Evolutionary conservation across 441 rosid genomes (phyloP), one percentile per base, ranked within the genome.

Genomic region (Flueggea neowawraea): DNA sequence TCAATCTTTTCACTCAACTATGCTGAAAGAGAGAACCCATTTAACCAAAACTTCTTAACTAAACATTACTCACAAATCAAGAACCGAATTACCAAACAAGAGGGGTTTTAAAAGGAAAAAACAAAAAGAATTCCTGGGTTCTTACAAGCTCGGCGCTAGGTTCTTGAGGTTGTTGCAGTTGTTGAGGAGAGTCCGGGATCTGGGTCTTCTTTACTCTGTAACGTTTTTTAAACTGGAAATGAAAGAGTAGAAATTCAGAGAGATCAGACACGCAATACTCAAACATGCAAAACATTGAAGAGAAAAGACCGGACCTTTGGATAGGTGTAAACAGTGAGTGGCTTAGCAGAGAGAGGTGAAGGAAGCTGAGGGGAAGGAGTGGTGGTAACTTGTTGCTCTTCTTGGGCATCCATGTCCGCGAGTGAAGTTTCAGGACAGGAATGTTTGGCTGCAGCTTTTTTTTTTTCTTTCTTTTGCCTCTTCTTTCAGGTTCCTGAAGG

Each of bases 91-190:
- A 22, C 59, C 17, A 55, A 66, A 57, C 12, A 52, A 15, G 2
- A 22, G 28, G 28, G 28, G 28, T 14, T 28, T 58, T 49, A 22
- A 16, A 65, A 33, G 22, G 31, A 22, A 58, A 12, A 44, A 39
- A 31, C 22, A 39, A 10, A 6, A 7, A n/a, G 39, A 12, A 2
- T 22, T 22, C 28, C 31, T 14, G 9, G n/a, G 58, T 16, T 62
- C 66, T 70, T 44, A 77, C 81, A 43, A 73, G 57, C 58, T 77
- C 69, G 63, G 66, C 31, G 44, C 45, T 43, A 43, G 74, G 76
- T 68, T 77, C 71, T 11, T 55, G 69, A 70, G 74, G 60, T 22
- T 22, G 1, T 22, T 22, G 28, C 28, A 22, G 28, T 22, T 22
- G 57, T 56, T 65, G 4, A 60, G 58, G 14, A 22, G 28, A 22